These are phyloP conservation scores for Petunia secreta DNA, from an alignment of 257 asterid genomes.

Conservation along the genomic window DNA sequence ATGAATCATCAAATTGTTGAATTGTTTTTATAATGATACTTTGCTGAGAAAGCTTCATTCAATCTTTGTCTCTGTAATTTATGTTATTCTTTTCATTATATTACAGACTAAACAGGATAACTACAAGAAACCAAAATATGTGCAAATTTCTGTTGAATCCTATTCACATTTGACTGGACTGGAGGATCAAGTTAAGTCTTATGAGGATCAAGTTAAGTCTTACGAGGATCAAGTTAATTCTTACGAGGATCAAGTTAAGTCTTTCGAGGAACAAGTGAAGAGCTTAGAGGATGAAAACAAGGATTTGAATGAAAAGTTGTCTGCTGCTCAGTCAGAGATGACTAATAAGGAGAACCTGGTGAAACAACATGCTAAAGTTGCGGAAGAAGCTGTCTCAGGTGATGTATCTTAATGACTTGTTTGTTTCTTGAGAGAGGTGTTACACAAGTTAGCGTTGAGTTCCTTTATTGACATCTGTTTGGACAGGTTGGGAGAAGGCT, in stretches of 20 bases:
- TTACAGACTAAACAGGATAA: slow-evolving; percentile 63
- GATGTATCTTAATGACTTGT: not conserved
- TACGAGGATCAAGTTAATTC: slow-evolving; percentile 68
- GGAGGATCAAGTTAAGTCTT: slow-evolving; percentile 82
- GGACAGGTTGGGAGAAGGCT: slow-evolving; percentile 99
- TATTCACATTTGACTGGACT: slow-evolving; percentile 90
- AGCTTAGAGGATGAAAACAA: slow-evolving; percentile 69
- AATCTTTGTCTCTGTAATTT: not conserved
- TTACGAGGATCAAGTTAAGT: slow-evolving; percentile 67
- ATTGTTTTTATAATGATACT: not conserved
- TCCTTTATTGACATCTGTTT: slow-evolving; percentile 17
- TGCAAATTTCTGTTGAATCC: slow-evolving; percentile 91
- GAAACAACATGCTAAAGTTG: slow-evolving; percentile 96
- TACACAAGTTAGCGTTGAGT: not conserved
- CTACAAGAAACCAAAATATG: slow-evolving; percentile 77
- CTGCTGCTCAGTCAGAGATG: slow-evolving; percentile 74
- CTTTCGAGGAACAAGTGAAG: slow-evolving; percentile 68
- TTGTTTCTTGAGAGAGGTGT: not conserved
- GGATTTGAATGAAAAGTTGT: slow-evolving; percentile 76
- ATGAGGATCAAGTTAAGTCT: slow-evolving; percentile 66
- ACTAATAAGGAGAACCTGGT: slow-evolving; percentile 77
- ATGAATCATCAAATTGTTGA: not conserved
- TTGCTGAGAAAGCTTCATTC: slow-evolving; percentile 17
- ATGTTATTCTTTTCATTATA: slow-evolving; percentile 21
- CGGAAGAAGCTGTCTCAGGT: slow-evolving; percentile 99